Base-by-base conservation (phyloP, 116 monocot species). In the Phalaenopsis hybrid region DNA sequence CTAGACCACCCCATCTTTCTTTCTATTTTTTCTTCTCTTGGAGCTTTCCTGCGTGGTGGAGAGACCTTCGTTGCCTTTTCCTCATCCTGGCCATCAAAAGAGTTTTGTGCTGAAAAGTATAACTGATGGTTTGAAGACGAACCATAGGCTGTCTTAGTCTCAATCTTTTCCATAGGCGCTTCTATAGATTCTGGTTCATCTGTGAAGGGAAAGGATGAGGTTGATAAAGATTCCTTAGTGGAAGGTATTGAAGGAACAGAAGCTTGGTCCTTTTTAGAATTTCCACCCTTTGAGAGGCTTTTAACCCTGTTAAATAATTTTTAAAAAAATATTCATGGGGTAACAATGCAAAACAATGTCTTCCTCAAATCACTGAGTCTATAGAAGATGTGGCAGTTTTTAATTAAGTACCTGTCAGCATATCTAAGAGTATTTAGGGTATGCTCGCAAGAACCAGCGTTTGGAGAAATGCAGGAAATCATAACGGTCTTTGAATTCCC, bases 401-500 rank as follows among this genome's bases (percentile, higher is more conserved):
- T 31, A 28, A 28, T 28, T 43, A 44, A 43, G 45, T 89, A 99
- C 99, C 99, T 93, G 73, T 99, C 99, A 10, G 99, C 99, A 87
- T 99, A 99, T 93, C 99, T 88, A 84, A 99, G 85, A 15, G 99
- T 99, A 86, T 99, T 99, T 33, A 99, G 89, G 25, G 99, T 99
- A 81, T 99, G 99, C 65, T 99, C 99, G 84, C 99, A 99, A 82
- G 99, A 99, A 81, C 93, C 93, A 61, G 99, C 89, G 89, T 88
- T 92, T 4, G 99, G 99, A 13, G 99, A 99, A 79, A 99, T 99
- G 81, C 99, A 99, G 73, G 95, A 95, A 80, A 99, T 99, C 99
- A 99, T 99, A 5, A 99, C 91, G 12, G 99, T 99, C 79, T 90
- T 93, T 41, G 99, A 99, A 77, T 99, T 99, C 44, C 99, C 99